A percentile compares a stretch with the other conserved stretches of the same genome.
These are phyloP conservation scores for Talaromyces sp. DNA, from an alignment of 2,329 filamentous ascomycete species.

Conservation along the genomic window DNA sequence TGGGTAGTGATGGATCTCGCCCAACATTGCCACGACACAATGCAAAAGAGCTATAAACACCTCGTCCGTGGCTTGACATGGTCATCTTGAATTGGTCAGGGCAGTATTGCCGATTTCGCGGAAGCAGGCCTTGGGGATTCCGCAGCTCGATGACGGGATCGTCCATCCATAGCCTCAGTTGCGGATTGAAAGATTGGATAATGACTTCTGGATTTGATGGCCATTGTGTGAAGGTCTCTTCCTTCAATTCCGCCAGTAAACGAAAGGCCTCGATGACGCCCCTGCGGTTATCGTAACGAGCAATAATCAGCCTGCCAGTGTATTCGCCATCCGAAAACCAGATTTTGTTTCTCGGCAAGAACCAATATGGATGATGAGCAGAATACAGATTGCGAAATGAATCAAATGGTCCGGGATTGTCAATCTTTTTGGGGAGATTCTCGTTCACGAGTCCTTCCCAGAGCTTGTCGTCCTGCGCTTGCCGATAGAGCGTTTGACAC, in stretches of 20 bases:
- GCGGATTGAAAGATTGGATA: constrained; percentile 62
- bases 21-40: constrained; percentile 44
- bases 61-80: constrained; percentile 24
- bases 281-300: constrained; percentile 67
- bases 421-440: constrained; percentile 58
- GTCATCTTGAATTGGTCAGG: constrained; percentile 37
- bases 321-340: constrained; percentile 78
- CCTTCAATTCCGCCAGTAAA: constrained; percentile 60
- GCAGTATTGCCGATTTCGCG: constrained; percentile 17
- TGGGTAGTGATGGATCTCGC: constrained; percentile 22
- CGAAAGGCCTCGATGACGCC: constrained; percentile 78
- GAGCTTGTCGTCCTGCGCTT: constrained; percentile 61
- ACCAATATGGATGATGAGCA: constrained; percentile 77
- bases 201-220: constrained; percentile 25
- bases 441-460: constrained; percentile 68
- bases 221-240: constrained; percentile 26
- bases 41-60: constrained; percentile 63
- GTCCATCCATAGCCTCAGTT: constrained; percentile 66
- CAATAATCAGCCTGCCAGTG: constrained; percentile 68
- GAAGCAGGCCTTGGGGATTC: constrained; percentile 16
- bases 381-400: constrained; percentile 68
- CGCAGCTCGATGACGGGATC: constrained; percentile 62
- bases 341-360: constrained; percentile 70
- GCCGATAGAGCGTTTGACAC: constrained; percentile 56
- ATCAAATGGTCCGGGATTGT: constrained; percentile 52